phyloP scores from a whole-genome alignment of 2,329 filamentous ascomycete genomes.

The Coniochaeta hoffmannii region DNA sequence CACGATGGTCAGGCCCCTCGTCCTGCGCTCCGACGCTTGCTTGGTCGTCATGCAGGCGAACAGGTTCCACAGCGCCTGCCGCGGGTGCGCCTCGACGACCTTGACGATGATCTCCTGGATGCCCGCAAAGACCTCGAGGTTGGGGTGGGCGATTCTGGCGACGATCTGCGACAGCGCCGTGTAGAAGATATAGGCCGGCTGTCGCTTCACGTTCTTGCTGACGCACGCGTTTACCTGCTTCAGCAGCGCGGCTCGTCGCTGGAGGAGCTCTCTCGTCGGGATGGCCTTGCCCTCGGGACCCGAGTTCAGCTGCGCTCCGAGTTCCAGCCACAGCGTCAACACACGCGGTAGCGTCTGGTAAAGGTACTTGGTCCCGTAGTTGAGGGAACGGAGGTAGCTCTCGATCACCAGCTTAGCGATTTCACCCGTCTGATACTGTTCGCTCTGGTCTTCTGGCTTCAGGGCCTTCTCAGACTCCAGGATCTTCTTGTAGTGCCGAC shows the following conservation, averaged over 20 bases:
- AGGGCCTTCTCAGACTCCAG: conserved; percentile 81
- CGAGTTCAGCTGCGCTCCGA: conserved; percentile 69
- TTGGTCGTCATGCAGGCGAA: conserved; percentile 80
- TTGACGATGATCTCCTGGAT: conserved; percentile 75
- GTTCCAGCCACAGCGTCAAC: conserved; percentile 88
- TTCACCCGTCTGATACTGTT: conserved; percentile 72
- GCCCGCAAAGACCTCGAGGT: conserved; percentile 67
- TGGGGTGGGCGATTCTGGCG: conserved; percentile 87
- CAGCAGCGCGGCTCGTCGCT: conserved; percentile 57
- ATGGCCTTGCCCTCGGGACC: conserved; percentile 45
- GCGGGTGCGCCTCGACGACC: conserved; percentile 80
- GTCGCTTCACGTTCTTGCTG: conserved; percentile 66
- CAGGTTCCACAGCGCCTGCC: conserved; percentile 86
- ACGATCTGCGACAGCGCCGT: conserved; percentile 85
- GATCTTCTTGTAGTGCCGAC: conserved; percentile 94
- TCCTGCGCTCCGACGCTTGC: conserved; percentile 57
- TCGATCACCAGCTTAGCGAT: conserved; percentile 84
- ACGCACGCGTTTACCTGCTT: conserved; percentile 65
- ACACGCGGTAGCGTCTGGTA: conserved; percentile 91
- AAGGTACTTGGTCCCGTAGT: conserved; percentile 88
- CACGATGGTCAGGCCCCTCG: conserved; percentile 44
- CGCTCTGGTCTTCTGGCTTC: conserved; percentile 67
- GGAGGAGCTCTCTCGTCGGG: conserved; percentile 42
- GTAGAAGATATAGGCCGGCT: conserved; percentile 74
- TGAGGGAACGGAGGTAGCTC: conserved; percentile 82